These are phyloP conservation scores for Solanum peruvianum DNA, from an alignment of 257 asterid species.

Conservation along the genomic window DNA sequence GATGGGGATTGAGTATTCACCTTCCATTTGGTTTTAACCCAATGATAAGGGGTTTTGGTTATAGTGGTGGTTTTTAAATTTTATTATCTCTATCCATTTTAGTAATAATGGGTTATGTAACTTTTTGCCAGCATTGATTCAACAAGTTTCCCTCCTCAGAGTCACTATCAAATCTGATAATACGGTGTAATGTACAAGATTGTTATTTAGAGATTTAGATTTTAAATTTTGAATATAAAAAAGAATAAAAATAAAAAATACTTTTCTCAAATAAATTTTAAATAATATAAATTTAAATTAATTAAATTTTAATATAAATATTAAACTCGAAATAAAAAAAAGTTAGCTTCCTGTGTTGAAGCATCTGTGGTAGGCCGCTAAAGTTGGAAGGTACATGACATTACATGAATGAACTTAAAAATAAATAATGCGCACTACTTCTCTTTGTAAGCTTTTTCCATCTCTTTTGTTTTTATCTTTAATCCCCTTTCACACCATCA, in stretches of 20 bases:
- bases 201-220: not conserved
- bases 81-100: not conserved
- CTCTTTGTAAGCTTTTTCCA: not conserved
- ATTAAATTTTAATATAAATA: not conserved
- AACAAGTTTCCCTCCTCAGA: not conserved
- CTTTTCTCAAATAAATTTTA: accelerated
- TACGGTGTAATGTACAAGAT: not conserved
- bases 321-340: not conserved
- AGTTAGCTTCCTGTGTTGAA: not conserved
- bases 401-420: not conserved
- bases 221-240: no score
- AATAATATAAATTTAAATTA: not conserved
- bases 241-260: accelerated
- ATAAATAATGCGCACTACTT: not conserved
- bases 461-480: not conserved
- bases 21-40: not conserved
- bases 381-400: not conserved
- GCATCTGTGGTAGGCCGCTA: not conserved
- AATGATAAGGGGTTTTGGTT: not conserved
- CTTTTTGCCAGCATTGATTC: not conserved
- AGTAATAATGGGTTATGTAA: not conserved
- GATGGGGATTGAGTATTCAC: not conserved
- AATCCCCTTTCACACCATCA: not conserved
- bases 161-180: not conserved
- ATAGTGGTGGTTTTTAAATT: not conserved